phyloP scores from a whole-genome alignment of 192 early-diverging fungal genomes.

The Chytriomyces hyalinus region DNA sequence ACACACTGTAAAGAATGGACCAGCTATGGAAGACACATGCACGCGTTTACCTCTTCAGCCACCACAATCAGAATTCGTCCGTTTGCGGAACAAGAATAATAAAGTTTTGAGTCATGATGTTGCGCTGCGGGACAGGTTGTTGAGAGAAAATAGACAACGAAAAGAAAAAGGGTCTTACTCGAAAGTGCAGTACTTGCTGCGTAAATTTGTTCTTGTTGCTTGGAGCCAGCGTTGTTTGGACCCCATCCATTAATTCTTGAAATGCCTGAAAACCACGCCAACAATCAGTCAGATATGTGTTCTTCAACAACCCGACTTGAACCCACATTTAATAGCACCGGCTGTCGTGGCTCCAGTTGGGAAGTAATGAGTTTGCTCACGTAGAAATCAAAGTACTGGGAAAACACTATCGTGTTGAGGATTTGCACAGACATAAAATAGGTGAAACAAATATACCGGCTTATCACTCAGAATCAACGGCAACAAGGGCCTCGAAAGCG shows the following conservation, averaged over 20 bases:
- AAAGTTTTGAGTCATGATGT: conserved; percentile 25
- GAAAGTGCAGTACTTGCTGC: conserved; percentile 56
- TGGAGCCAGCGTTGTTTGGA: conserved; percentile 55
- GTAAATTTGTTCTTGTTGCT: conserved; percentile 73
- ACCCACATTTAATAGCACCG: conserved; percentile 45
- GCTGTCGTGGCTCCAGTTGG: conserved; percentile 59
- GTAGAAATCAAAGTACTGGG: conserved; percentile 58
- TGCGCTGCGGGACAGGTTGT: neutral
- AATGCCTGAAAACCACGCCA: conserved; percentile 45
- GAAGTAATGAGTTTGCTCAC: conserved; percentile 56
- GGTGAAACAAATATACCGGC: conserved; percentile 44
- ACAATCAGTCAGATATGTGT: neutral
- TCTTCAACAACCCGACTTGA: neutral
- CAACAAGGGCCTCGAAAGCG: conserved; percentile 79
- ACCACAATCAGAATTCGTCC: conserved; percentile 4
- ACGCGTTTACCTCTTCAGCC: too few relatives aligned
- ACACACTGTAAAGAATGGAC: too few relatives aligned
- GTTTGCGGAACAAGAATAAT: conserved; percentile 14
- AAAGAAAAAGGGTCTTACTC: neutral
- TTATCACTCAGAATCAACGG: conserved; percentile 77
- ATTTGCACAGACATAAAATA: neutral
- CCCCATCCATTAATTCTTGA: conserved; percentile 62
- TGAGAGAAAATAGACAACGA: neutral
- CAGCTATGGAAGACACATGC: too few relatives aligned
- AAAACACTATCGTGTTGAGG: neutral